Conservation (phyloP, 2,329 filamentous ascomycete genomes). For the Huntiella abstrusa region DNA sequence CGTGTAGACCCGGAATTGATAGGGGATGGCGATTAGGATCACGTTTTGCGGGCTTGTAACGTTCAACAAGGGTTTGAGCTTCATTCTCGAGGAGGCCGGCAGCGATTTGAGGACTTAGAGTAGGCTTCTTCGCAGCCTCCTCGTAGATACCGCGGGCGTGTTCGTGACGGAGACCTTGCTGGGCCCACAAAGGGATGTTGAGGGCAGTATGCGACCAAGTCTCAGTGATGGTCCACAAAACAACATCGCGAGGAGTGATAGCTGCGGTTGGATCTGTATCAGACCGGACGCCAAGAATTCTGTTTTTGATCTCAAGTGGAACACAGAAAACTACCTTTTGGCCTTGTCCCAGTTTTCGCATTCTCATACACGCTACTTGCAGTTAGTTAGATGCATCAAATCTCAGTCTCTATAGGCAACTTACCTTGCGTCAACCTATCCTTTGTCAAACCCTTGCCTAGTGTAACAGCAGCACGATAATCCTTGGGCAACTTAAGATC, state of each 20-base stretch:
- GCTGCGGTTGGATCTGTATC: constrained; percentile 4
- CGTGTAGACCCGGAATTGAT: neutral
- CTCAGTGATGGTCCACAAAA: constrained; percentile 40
- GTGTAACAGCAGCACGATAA: constrained; percentile 46
- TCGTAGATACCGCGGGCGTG: constrained; percentile 19
- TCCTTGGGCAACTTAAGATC: constrained; percentile 41
- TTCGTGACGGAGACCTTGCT: constrained; percentile 35
- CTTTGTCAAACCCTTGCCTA: constrained; percentile 47
- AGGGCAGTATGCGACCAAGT: constrained; percentile 31
- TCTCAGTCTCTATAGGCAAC: constrained; percentile 8
- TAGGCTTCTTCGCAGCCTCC: constrained; percentile 16
- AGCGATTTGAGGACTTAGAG: too few species aligned
- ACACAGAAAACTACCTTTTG: constrained; percentile 46
- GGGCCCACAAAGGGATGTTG: constrained; percentile 39
- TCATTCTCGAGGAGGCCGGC: constrained; percentile 34
- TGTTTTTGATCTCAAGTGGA: constrained; percentile 36
- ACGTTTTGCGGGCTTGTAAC: constrained; percentile 27
- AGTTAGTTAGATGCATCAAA: neutral
- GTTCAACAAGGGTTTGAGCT: constrained; percentile 28
- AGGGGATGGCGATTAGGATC: neutral
- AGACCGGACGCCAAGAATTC: constrained; percentile 22
- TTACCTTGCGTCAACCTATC: constrained; percentile 50
- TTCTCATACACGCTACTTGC: constrained; percentile 44
- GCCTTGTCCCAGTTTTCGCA: constrained; percentile 47
- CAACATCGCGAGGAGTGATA: constrained; percentile 29